phyloP scores from a whole-genome alignment of 352 stramenopile genomes.

The Sclerospora graminicola region DNA sequence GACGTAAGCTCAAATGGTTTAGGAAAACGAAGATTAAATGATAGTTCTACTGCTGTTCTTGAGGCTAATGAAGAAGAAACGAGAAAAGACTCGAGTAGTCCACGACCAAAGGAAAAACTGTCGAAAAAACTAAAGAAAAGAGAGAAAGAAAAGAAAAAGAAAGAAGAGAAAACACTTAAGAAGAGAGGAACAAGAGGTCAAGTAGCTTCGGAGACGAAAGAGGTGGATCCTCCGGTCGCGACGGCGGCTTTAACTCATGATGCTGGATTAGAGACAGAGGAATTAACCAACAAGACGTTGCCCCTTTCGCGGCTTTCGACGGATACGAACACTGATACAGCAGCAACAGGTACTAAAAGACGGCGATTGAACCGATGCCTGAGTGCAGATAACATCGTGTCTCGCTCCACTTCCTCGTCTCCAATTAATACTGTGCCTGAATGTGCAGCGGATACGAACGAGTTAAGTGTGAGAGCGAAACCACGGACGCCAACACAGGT shows the following conservation, averaged over 20 bases:
- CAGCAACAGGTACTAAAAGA: conserved; percentile 5
- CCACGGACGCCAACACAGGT: too few species aligned
- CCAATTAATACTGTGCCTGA: not conserved
- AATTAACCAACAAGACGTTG: conserved; percentile 1
- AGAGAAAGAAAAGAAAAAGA: not conserved
- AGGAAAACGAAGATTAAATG: conserved; percentile 1
- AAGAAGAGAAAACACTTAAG: conserved; percentile 10
- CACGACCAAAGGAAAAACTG: conserved; percentile 1
- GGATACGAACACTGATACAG: conserved; percentile 3
- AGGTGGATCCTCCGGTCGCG: too few species aligned
- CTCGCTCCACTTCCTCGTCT: conserved; percentile 13
- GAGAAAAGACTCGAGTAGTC: conserved; percentile 1
- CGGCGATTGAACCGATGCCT: conserved; percentile 10
- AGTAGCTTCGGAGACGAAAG: not conserved
- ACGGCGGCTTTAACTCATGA: conserved; percentile 2
- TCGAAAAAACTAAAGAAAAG: conserved; percentile 1
- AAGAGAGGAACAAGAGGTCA: conserved; percentile 8
- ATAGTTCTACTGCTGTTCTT: not conserved
- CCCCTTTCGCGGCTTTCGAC: not conserved
- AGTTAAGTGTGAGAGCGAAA: too few species aligned
- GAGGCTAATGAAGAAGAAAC: not conserved
- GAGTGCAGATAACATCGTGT: conserved; percentile 11
- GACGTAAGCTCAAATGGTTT: not conserved
- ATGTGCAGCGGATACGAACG: too few species aligned
- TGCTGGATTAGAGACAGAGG: not conserved